Conservation (phyloP, 176 grass and related monocot species). For the Phragmites australis region DNA sequence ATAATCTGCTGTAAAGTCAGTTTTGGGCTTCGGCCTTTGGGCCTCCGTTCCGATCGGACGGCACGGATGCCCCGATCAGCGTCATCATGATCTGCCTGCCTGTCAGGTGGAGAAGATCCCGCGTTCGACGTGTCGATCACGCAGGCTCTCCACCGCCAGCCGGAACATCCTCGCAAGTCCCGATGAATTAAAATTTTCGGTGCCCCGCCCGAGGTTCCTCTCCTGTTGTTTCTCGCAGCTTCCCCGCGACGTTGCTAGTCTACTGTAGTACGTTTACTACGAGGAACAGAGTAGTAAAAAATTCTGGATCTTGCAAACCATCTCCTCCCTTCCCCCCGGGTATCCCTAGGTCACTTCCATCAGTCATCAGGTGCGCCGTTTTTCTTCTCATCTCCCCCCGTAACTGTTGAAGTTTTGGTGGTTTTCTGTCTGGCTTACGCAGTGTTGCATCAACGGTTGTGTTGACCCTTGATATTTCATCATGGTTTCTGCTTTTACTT, state of each 20-base stretch:
- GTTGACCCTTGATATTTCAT: too few relatives aligned
- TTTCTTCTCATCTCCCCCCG: neutral
- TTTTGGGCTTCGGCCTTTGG: neutral
- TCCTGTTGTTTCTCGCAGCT: neutral
- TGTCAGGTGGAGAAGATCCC: too few relatives aligned
- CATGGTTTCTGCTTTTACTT: neutral
- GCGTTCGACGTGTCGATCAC: too few relatives aligned
- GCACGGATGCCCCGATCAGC: too few relatives aligned
- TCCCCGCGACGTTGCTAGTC: too few relatives aligned
- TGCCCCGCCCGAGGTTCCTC: neutral
- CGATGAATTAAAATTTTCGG: too few relatives aligned
- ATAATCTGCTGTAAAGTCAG: too few relatives aligned
- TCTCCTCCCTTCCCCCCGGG: neutral
- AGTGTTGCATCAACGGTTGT: neutral
- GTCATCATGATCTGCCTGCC: too few relatives aligned
- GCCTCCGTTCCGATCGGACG: neutral
- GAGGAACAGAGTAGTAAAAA: neutral
- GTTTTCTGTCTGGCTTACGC: neutral
- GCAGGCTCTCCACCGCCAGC: too few relatives aligned
- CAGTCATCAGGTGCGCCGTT: neutral
- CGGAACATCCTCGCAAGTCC: too few relatives aligned
- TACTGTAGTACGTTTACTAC: too few relatives aligned
- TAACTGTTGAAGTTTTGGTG: neutral
- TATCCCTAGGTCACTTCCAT: neutral
- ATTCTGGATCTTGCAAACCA: neutral